phyloP scores from a whole-genome alignment of 2,329 filamentous ascomycete species.

The Tolypocladium album region DNA sequence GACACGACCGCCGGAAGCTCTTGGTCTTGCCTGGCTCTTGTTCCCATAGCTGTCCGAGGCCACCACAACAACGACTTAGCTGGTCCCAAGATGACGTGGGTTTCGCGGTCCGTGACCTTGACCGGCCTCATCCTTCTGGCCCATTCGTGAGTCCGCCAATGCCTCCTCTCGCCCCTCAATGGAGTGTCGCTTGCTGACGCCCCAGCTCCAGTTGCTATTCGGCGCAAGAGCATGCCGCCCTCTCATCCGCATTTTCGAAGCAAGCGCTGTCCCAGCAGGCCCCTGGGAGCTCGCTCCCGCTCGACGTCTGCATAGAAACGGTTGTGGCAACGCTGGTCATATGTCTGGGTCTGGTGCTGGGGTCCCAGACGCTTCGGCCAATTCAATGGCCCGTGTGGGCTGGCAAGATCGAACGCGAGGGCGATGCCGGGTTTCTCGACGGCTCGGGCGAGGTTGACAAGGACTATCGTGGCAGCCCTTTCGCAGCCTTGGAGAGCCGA shows the following conservation, averaged over 20 bases:
- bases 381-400: conserved; percentile 78
- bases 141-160: conserved; percentile 60
- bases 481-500: conserved; percentile 65
- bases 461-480: conserved; percentile 68
- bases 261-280: conserved; percentile 30
- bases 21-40: neutral
- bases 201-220: conserved; percentile 72
- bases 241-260: conserved; percentile 47
- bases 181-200: conserved; percentile 7
- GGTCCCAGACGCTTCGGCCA: conserved; percentile 68
- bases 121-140: conserved; percentile 69
- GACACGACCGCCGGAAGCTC: neutral
- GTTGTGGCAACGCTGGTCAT: conserved; percentile 69
- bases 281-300: conserved; percentile 47
- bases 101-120: conserved; percentile 59
- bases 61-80: neutral
- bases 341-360: conserved; percentile 71
- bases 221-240: conserved; percentile 77
- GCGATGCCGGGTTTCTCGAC: conserved; percentile 45
- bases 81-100: conserved; percentile 51
- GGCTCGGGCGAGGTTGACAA: conserved; percentile 56
- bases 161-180: neutral
- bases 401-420: conserved; percentile 72
- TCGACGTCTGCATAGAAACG: conserved; percentile 83
- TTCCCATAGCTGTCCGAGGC: neutral